Base-by-base conservation (phyloP, 345 rosid genomes). In the Citrus trifoliata region DNA sequence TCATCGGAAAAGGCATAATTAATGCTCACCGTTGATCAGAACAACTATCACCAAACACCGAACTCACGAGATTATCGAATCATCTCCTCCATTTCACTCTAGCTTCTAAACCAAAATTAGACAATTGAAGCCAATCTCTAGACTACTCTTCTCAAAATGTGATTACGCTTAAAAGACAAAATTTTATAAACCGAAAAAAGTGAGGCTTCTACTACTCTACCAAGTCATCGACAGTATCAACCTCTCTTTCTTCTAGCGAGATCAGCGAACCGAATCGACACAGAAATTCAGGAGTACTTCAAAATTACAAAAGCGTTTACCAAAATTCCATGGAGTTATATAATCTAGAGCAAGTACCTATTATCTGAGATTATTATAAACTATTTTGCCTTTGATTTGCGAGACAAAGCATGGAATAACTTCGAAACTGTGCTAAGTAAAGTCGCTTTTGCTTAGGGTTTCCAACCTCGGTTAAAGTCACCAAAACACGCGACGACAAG, bases 321-420 rank as follows among this genome's bases (percentile, higher is more conserved):
- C 86, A 67, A 70, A 80, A 82, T 78, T 81, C 79, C 63, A 84
- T 83, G 82, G 86, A 64, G 56, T 67, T 79, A 53, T 71, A 53
- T 71, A 79, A 78, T 65, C 84, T 78, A 75, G 77, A 61, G 69
- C 48, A 81, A 38, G 24, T 3, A 69, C 59, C 70, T 74, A 61
- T 37, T 28, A 67, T 40, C 79, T 37, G 71, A 24, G 62, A 82
- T 38, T 80, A 78, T 79, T 76, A 76, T 76, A 78, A 81, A 80
- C 42, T 78, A 75, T 55, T 58, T 74, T 67, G 82, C 71, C 80
- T 82, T 81, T 67, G 84, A 81, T 86, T 81, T 76, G 83, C 80
- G 7, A 83, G 82, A 87, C 78, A 80, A 85, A 88, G 80, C 78
- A 82, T 79, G 82, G 93, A 87, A 93, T 92, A 87, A 87, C 95